Base-by-base conservation (phyloP, 1,139 yeast species). In the Wickerhamomyces sp. region DNA sequence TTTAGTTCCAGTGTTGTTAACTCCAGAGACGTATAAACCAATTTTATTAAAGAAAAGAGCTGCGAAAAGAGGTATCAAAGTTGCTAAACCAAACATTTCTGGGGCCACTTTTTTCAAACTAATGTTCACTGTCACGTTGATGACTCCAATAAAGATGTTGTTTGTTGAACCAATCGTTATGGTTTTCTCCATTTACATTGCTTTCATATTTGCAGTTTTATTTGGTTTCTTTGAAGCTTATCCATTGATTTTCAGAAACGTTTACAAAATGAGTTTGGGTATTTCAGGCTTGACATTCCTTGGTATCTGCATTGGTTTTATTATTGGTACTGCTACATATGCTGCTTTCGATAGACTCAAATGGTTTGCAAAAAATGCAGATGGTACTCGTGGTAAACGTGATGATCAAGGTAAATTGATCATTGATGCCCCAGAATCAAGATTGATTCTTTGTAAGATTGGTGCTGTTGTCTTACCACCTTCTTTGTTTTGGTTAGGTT, bases 201-300 rank as follows among this genome's bases (percentile, higher is more conserved):
- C 88, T 0, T 80, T 81, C 51, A 70, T 81, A 28, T 81, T 80
- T 61, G 87, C 88, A 0, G 86, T 82, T 4, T 62, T 82, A 41
- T 82, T 80, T 47, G 88, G 86, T 1, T 81, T 80, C 64, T 81
- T 82, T 51, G 89, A 81, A 57, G 87, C 88, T 2, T 80, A 70
- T 59, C 89, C 89, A 16, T 72, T 80, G 34, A 80, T 81, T 42
- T 82, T 80, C 60, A 63, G 73, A 50, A 82, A 81, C 23, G 72
- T 68, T 17, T 79, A 82, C 55, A 51, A 47, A 6, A 77, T 80
- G 84, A 54, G 54, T 24, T 46, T 64, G 9, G 89, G 87, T 39
- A 59, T 72, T 12, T 70, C 85, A 3, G 87, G 88, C 11, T 63
- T 82, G 38, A 72, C 88, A 4, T 81, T 81, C 54, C 59, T 81